phyloP scores from a whole-genome alignment of 2,329 filamentous ascomycete species.

The Colletotrichum salicis region DNA sequence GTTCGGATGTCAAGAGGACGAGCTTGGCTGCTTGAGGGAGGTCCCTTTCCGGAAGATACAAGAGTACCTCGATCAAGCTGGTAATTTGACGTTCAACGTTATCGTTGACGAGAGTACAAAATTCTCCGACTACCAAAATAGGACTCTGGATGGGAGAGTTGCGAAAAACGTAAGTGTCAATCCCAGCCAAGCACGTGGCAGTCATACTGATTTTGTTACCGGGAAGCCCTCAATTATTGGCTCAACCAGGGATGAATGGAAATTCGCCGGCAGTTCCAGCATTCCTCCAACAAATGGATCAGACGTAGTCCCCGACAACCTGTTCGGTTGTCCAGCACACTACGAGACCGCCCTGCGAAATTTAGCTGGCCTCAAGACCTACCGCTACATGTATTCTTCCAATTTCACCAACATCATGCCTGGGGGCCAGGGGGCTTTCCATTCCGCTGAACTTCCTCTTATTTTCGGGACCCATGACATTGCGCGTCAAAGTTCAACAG shows the following conservation, averaged over 20 bases:
- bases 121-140: background rate
- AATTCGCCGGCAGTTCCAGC: background rate
- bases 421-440: background rate
- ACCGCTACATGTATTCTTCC: background rate
- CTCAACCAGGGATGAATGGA: background rate
- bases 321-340: background rate
- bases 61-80: background rate
- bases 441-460: background rate
- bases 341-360: background rate
- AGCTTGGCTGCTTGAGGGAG: background rate
- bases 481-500: background rate
- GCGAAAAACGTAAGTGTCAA: background rate
- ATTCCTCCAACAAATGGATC: background rate
- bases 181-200: background rate
- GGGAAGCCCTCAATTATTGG: background rate
- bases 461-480: background rate
- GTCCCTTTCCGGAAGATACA: background rate
- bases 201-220: background rate
- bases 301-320: background rate
- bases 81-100: background rate
- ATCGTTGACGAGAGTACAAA: background rate
- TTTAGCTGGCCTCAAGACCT: background rate
- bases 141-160: background rate
- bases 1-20: background rate
- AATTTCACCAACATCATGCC: background rate